phyloP scores from a whole-genome alignment of 2,329 filamentous ascomycete species.

The Fusarium ramigenum region DNA sequence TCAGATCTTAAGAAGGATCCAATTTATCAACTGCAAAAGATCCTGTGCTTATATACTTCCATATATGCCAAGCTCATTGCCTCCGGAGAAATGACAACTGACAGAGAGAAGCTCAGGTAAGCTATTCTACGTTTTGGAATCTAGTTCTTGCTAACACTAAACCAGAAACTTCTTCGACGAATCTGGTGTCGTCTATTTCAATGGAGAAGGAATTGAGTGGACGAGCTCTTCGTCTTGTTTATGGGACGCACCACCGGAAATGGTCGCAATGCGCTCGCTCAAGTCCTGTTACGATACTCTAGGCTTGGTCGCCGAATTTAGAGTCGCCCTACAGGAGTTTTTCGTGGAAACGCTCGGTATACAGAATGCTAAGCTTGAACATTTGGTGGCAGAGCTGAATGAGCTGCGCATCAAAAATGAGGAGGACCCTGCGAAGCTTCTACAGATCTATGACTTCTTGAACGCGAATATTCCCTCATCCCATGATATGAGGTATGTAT shows the following conservation, averaged over 20 bases:
- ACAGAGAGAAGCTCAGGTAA: neutral
- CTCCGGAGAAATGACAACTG: fast-evolving
- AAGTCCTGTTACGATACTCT: neutral
- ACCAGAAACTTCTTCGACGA: neutral
- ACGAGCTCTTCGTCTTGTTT: neutral
- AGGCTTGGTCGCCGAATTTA: too few species aligned
- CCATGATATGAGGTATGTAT: neutral
- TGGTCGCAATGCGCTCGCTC: neutral
- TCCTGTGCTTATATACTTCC: neutral
- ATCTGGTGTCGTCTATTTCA: fast-evolving
- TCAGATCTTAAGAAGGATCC: neutral
- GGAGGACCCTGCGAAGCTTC: fast-evolving
- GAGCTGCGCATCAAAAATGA: neutral
- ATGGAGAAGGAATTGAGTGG: neutral
- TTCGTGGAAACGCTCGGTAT: neutral
- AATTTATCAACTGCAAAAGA: fast-evolving
- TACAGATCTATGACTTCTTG: neutral
- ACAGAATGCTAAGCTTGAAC: neutral
- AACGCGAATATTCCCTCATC: neutral
- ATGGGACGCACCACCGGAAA: neutral
- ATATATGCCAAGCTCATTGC: neutral
- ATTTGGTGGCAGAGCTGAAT: neutral
- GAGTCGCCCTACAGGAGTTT: neutral
- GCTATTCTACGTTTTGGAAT: fast-evolving
- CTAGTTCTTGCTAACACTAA: neutral